Evolutionary conservation across 2,329 filamentous ascomycete species (phyloP).

Genomic region (Ceratocystis colombiana): DNA sequence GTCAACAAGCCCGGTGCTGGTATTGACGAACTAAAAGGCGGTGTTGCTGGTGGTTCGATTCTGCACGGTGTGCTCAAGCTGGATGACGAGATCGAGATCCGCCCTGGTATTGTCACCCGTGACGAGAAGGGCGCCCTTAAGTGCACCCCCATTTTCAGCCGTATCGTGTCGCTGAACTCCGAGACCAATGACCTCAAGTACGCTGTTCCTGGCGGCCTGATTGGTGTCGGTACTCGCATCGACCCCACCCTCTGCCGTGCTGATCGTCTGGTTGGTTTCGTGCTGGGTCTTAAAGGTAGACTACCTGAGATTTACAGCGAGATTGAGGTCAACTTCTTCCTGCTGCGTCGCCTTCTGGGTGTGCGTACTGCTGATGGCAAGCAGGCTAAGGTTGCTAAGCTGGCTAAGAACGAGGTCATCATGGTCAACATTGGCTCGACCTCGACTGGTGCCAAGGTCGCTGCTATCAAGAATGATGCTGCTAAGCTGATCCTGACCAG

Average conservation of each 20-base stretch:
- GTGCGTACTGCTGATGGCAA: slow-evolving; percentile 97
- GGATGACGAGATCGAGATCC: slow-evolving; percentile 95
- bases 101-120: slow-evolving; percentile 94
- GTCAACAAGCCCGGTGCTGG: slow-evolving; percentile 99
- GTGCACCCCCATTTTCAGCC: slow-evolving; percentile 94
- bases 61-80: slow-evolving; percentile 94
- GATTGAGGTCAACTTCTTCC: slow-evolving; percentile 98
- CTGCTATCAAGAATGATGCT: slow-evolving; percentile 94
- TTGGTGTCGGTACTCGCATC: slow-evolving; percentile 94
- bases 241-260: slow-evolving; percentile 97
- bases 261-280: slow-evolving; percentile 96
- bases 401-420: slow-evolving; percentile 96
- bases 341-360: slow-evolving; percentile 85
- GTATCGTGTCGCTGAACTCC: slow-evolving; percentile 89
- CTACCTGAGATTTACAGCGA: slow-evolving; percentile 97
- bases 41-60: slow-evolving; percentile 95
- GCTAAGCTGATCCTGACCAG: slow-evolving; percentile 88
- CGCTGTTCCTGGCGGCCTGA: slow-evolving; percentile 91
- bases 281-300: slow-evolving; percentile 85
- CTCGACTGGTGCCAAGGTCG: slow-evolving; percentile 92
- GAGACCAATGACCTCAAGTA: slow-evolving; percentile 98
- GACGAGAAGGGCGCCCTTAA: slow-evolving; percentile 88
- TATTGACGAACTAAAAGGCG: slow-evolving; percentile 96
- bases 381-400: slow-evolving; percentile 97
- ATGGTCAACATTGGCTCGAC: slow-evolving; percentile 99